Base-by-base conservation (phyloP, 2,329 filamentous ascomycete species). In the Ascochyta rabiei region DNA sequence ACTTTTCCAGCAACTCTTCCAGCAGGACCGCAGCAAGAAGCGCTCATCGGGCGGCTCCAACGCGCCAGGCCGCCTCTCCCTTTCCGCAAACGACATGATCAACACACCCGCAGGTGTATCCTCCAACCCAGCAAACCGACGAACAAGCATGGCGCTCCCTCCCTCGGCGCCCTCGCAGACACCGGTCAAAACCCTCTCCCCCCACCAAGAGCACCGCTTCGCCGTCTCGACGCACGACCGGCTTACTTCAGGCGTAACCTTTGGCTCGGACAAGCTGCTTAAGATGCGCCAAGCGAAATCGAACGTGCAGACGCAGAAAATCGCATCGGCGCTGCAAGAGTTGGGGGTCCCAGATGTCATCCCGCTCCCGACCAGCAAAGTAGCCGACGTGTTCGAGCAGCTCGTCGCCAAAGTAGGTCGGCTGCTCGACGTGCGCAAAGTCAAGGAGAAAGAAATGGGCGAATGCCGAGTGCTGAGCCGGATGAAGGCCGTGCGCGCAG, bases 181-280 rank as follows among this genome's bases (percentile, higher is more conserved):
- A 60, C 77, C 55, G 62, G 57, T 73, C 56, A 76, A 67, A 62
- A 76, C 68, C 10, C 86, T 97, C 61, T 86, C 86, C 4, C 82
- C 88, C 41, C 85, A 89, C 62, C 89, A 96, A 76, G 88, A 93
- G 77, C 76, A 84, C 60, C 83, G 89, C 30, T 98, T 93, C 69
- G 95, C 93, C 59, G 89, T 99, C 9, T 85, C 89, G 7, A 86
- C 90, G 61, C 89, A 93, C 71, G 93, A 98, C 51, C 89, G 93
- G 24, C 82, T 97, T 34, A 87, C 89, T 1, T 89, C 88, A 8
- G 93, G 95, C 6, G 90, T 96, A 31, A 89, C 90, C 13, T 98
- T 98, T 82, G 90, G 93, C 12, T 91, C 91, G 24, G 90, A 93
- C 66, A 88, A 86, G 72, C 85, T 93, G 54, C 87, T 88, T 63